Evolutionary conservation across 2,329 filamentous ascomycete genomes (phyloP).

Genomic region (Cryoendolithus antarcticus): DNA sequence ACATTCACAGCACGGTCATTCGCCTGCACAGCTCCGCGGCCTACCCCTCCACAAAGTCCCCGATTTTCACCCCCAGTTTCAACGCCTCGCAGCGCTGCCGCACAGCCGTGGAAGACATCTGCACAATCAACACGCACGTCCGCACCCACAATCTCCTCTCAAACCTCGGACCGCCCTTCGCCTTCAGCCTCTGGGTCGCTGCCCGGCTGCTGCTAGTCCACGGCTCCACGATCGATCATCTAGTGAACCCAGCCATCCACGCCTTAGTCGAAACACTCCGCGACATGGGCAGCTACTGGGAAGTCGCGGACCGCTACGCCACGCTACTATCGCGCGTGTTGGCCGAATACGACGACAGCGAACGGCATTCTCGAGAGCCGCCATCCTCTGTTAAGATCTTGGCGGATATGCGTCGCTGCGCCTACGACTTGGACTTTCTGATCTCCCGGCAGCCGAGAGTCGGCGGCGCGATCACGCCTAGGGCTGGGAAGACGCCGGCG

Average conservation of each 20-base stretch:
- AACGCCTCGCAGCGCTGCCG: constrained; percentile 74
- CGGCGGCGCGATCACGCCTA: constrained; percentile 16
- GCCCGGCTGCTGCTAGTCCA: constrained; percentile 79
- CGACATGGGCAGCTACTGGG: constrained; percentile 74
- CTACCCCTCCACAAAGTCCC: constrained; percentile 78
- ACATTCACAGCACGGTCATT: constrained; percentile 53
- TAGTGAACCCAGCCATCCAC: constrained; percentile 64
- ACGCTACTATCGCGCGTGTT: constrained; percentile 69
- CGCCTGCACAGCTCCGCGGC: constrained; percentile 83
- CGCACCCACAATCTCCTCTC: constrained; percentile 60
- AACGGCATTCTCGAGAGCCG: constrained; percentile 61
- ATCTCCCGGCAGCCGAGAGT: constrained; percentile 63
- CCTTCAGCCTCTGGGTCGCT: constrained; percentile 85
- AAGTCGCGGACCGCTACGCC: constrained; percentile 72
- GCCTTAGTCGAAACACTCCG: constrained; percentile 73
- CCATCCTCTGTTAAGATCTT: constrained; percentile 77
- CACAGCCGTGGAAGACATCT: constrained; percentile 70
- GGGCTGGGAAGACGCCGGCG: constrained; percentile 39
- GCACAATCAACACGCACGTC: constrained; percentile 58
- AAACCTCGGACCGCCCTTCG: constrained; percentile 79
- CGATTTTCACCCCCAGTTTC: constrained; percentile 81
- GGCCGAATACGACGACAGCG: constrained; percentile 72
- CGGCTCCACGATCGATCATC: constrained; percentile 77
- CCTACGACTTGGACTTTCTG: constrained; percentile 79
- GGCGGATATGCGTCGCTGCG: constrained; percentile 81